These are phyloP conservation scores for Colletotrichum sansevieriae DNA, from an alignment of 2,329 filamentous ascomycete species.

Conservation along the genomic window DNA sequence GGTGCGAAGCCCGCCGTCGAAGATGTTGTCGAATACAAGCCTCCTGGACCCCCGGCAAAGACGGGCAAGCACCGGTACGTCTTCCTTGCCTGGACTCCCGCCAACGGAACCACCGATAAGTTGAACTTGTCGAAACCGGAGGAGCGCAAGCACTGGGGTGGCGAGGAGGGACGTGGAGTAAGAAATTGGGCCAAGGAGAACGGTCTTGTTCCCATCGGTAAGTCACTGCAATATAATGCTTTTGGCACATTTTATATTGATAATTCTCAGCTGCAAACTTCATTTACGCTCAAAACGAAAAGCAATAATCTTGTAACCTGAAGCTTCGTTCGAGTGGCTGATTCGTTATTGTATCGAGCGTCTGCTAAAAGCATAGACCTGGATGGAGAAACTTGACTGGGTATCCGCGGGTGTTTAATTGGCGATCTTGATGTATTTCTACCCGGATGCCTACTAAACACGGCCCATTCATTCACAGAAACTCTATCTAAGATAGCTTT, in stretches of 20 bases:
- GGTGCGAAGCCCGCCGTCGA: constrained; percentile 45
- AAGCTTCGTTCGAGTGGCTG: neutral
- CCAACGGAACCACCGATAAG: constrained; percentile 54
- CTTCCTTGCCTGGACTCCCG: constrained; percentile 54
- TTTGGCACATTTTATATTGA: neutral
- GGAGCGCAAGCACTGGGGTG: constrained; percentile 57
- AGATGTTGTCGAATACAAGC: constrained; percentile 56
- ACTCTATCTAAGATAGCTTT: too few species aligned
- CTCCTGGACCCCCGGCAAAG: constrained; percentile 56
- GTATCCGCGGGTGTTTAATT: too few species aligned
- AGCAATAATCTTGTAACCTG: constrained; percentile 47
- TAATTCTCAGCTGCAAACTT: constrained; percentile 56
- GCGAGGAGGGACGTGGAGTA: constrained; percentile 52
- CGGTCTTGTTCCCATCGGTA: constrained; percentile 57
- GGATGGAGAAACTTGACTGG: too few species aligned
- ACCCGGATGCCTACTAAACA: too few species aligned
- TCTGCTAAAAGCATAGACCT: too few species aligned
- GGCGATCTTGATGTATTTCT: too few species aligned
- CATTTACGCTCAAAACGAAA: constrained; percentile 55
- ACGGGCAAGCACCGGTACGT: constrained; percentile 60
- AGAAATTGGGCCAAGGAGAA: constrained; percentile 57
- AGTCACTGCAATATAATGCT: constrained; percentile 43
- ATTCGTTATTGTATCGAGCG: too few species aligned
- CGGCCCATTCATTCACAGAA: too few species aligned
- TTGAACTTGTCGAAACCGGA: constrained; percentile 52